These are phyloP conservation scores for Pleurotus djamor DNA, from an alignment of 768 basidiomycete species.

Conservation along the genomic window DNA sequence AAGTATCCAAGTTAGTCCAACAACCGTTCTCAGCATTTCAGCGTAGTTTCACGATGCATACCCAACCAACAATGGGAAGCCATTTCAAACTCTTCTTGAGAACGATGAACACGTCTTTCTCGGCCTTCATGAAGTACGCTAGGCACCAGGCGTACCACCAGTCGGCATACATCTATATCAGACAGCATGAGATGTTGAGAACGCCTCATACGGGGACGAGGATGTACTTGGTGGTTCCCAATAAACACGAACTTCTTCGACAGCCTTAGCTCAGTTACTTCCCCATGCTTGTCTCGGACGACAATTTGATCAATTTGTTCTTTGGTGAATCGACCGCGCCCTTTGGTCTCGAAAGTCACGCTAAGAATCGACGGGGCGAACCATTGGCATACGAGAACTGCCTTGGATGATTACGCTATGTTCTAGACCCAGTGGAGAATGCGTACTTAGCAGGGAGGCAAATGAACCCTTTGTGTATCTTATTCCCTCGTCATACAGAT, in stretches of 20 bases:
- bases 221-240: slow-evolving; percentile 85
- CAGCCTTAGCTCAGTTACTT: slow-evolving; percentile 59
- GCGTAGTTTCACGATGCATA: slow-evolving; percentile 28
- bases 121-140: slow-evolving; percentile 64
- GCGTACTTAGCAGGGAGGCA: slow-evolving; percentile 70
- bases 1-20: neutral
- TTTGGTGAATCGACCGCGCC: slow-evolving; percentile 58
- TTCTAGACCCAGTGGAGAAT: neutral
- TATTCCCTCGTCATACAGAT: slow-evolving; percentile 67
- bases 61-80: slow-evolving; percentile 89
- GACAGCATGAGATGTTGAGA: neutral
- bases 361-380: slow-evolving; percentile 77
- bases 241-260: slow-evolving; percentile 83
- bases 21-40: slow-evolving; percentile 1
- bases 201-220: neutral
- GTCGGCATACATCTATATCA: slow-evolving; percentile 64
- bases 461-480: slow-evolving; percentile 84
- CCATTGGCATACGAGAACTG: slow-evolving; percentile 79
- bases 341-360: slow-evolving; percentile 72
- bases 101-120: slow-evolving; percentile 80
- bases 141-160: slow-evolving; percentile 92
- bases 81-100: slow-evolving; percentile 87
- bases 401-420: neutral
- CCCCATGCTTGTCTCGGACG: slow-evolving; percentile 53
- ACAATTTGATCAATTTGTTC: slow-evolving; percentile 60